Conservation (phyloP, 2,329 filamentous ascomycete species). For the Alternaria ventricosa region DNA sequence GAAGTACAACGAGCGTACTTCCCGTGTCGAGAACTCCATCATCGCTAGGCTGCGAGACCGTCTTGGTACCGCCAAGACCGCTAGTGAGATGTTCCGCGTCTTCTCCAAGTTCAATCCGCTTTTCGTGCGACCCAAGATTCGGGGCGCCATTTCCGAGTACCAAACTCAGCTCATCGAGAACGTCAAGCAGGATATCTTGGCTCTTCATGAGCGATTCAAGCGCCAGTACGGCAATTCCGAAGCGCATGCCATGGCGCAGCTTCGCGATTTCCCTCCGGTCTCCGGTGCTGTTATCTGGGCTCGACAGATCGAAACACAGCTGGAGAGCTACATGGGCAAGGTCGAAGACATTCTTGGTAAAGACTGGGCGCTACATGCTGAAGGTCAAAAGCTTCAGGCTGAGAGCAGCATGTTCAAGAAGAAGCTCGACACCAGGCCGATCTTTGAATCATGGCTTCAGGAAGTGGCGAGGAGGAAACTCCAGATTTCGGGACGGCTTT, state of each 20-base stretch:
- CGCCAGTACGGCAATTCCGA: slow-evolving; percentile 98
- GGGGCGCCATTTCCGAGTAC: slow-evolving; percentile 96
- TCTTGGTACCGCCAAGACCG: slow-evolving; percentile 92
- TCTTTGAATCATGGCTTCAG: slow-evolving; percentile 94
- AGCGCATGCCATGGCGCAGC: slow-evolving; percentile 95
- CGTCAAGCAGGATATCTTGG: slow-evolving; percentile 93
- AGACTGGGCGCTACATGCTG: slow-evolving; percentile 92
- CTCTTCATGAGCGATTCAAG: slow-evolving; percentile 95
- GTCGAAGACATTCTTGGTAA: slow-evolving; percentile 97
- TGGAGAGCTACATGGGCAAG: slow-evolving; percentile 97
- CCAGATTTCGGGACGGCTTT: slow-evolving; percentile 88
- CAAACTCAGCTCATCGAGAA: slow-evolving; percentile 98
- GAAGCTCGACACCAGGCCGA: slow-evolving; percentile 91
- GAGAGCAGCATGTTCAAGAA: slow-evolving; percentile 94
- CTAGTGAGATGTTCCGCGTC: slow-evolving; percentile 99
- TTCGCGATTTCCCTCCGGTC: slow-evolving; percentile 93
- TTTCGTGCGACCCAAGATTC: slow-evolving; percentile 98
- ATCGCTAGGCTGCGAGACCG: slow-evolving; percentile 92
- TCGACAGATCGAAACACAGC: slow-evolving; percentile 92
- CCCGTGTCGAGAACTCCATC: slow-evolving; percentile 97
- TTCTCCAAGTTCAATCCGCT: slow-evolving; percentile 99
- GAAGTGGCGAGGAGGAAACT: slow-evolving; percentile 90
- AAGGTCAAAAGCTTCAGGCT: slow-evolving; percentile 90
- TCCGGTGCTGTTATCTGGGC: slow-evolving; percentile 98
- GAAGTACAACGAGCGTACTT: slow-evolving; percentile 95